Evolutionary conservation across 805 yeast species (phyloP), one percentile per base, ranked within the genome.

Genomic region (Wickerhamiella hasegawae): DNA sequence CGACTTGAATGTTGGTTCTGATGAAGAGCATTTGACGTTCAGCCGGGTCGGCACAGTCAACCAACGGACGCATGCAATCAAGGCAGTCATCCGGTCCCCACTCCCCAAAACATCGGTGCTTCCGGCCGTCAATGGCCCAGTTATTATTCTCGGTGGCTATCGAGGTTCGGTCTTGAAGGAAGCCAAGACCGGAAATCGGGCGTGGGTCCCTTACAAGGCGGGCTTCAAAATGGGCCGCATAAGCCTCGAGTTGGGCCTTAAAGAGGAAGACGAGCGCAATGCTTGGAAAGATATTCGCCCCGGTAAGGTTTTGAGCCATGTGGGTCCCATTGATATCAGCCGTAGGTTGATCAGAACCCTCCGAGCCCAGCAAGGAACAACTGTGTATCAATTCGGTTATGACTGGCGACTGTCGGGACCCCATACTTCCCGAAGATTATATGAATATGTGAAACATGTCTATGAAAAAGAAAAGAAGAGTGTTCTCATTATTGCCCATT

Each of bases 151-250:
- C 54, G 95, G 95, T 4, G 96, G 96, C 0, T 85, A 79, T 54
- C 63, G 96, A 46, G 96, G 96, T 2, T 71, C 83, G 31, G 69
- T 77, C 4, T 57, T 85, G 35, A 54, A 87, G 30, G 90, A 81
- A 47, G 49, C 69, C 1, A 58, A 59, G 10, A 76, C 93, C 0
- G 55, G 63, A 11, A 69, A 74, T 40, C 60, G 87, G 35, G 68
- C 79, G 1, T 85, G 96, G 96, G 70, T 84, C 28, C 95, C 96
- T 1, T 53, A 66, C 18, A 77, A 79, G 46, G 94, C 87, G 0
- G 94, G 94, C 1, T 65, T 85, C 34, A 75, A 80, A 45, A 59
- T 83, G 20, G 61, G 75, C 16, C 78, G 73, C 47, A 69, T 77
- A 40, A 73, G 80, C 59, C 57, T 85, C 17, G 55, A 71, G 10